These are phyloP conservation scores for Coemansia sp. DNA, from an alignment of 371 early-diverging fungal species.

Conservation along the genomic window DNA sequence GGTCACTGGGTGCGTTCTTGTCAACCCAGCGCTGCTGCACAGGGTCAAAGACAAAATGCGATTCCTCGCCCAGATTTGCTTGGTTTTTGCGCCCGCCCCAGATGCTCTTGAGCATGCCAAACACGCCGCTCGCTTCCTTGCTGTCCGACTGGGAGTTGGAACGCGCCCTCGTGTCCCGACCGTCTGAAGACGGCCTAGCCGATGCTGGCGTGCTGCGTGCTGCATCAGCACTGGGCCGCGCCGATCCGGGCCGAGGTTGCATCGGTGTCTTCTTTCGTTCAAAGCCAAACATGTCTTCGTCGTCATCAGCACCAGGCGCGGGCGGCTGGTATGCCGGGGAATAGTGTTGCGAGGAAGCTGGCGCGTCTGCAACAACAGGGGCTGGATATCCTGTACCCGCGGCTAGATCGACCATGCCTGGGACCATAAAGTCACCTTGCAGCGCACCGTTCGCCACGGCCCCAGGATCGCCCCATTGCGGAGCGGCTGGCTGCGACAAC, in stretches of 20 bases:
- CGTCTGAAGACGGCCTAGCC: constrained; percentile 14
- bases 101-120: constrained; percentile 48
- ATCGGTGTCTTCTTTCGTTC: constrained; percentile 12
- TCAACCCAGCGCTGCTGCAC: constrained; percentile 55
- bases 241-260: constrained; percentile 7
- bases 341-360: neutral
- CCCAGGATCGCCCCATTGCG: constrained; percentile 40
- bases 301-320: constrained; percentile 14
- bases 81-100: constrained; percentile 48
- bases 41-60: constrained; percentile 68
- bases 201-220: constrained; percentile 18
- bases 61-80: constrained; percentile 72
- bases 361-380: neutral
- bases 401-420: constrained; percentile 3
- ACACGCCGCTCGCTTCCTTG: constrained; percentile 37
- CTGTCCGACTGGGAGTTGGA: constrained; percentile 9
- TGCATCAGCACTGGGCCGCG: constrained; percentile 26
- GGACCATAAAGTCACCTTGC: constrained; percentile 20
- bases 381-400: neutral
- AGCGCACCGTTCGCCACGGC: neutral
- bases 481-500: neutral
- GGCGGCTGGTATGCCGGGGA: neutral
- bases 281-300: constrained; percentile 50
- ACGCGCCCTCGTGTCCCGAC: constrained; percentile 6
- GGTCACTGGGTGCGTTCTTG: constrained; percentile 48